These are phyloP conservation scores for Chloris gayana DNA, from an alignment of 176 grass and related monocot genomes.

Conservation along the genomic window DNA sequence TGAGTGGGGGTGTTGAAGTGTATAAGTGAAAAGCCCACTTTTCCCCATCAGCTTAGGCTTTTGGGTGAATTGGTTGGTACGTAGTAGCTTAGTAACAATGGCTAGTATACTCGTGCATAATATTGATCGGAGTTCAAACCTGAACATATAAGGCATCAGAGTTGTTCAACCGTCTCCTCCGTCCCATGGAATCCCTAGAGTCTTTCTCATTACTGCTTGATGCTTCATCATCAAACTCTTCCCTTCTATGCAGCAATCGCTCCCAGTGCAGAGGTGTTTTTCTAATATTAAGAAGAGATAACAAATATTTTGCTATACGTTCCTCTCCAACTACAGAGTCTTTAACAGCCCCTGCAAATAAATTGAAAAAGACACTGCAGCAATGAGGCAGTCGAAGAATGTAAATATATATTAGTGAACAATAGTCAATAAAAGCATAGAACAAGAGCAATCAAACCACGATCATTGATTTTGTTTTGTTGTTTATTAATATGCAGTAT, in stretches of 20 bases:
- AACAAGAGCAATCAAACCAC: slow-evolving; percentile 13
- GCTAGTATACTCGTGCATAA: background rate
- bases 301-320: slow-evolving; percentile 82
- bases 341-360: slow-evolving; percentile 80
- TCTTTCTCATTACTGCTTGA: slow-evolving; percentile 19
- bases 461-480: background rate
- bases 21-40: too few species aligned
- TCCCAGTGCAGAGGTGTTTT: slow-evolving; percentile 94
- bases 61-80: background rate
- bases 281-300: slow-evolving; percentile 88
- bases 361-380: slow-evolving; percentile 5
- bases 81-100: background rate
- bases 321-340: slow-evolving; percentile 95
- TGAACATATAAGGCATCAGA: slow-evolving; percentile 78
- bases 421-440: slow-evolving; percentile 35
- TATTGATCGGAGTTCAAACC: slow-evolving; percentile 52
- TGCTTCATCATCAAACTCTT: slow-evolving; percentile 35
- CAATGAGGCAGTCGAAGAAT: slow-evolving; percentile 23
- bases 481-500: background rate
- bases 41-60: too few species aligned
- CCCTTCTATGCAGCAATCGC: slow-evolving; percentile 49
- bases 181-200: slow-evolving; percentile 42
- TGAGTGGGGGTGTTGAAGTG: too few species aligned
- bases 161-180: slow-evolving; percentile 44
- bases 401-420: slow-evolving; percentile 2